These are phyloP conservation scores for Calonectria ilicicola DNA, from an alignment of 2,329 filamentous ascomycete species.

Conservation along the genomic window DNA sequence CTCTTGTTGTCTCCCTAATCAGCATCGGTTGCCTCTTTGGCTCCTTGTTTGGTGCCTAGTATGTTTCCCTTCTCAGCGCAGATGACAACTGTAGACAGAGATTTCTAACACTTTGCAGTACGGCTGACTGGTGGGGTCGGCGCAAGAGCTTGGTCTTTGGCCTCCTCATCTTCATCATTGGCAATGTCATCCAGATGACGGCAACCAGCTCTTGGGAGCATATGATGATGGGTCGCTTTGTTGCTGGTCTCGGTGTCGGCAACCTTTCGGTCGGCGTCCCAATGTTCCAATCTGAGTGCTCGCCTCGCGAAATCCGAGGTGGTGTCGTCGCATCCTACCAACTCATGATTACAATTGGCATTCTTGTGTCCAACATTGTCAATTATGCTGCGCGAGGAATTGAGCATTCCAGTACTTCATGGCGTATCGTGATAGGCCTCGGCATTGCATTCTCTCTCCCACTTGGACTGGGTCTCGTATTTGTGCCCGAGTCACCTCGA, in stretches of 20 bases:
- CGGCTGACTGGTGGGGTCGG: slow-evolving; percentile 69
- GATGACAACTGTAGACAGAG: not conserved
- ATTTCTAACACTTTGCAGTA: slow-evolving; percentile 44
- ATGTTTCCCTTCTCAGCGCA: slow-evolving; percentile 20
- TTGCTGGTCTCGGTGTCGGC: slow-evolving; percentile 76
- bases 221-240: slow-evolving; percentile 73
- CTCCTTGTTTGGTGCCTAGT: slow-evolving; percentile 63
- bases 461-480: slow-evolving; percentile 64
- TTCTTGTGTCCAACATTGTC: slow-evolving; percentile 67
- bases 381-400: slow-evolving; percentile 64
- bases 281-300: slow-evolving; percentile 75
- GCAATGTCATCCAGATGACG: slow-evolving; percentile 75
- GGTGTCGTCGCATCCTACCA: slow-evolving; percentile 78
- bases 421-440: slow-evolving; percentile 72
- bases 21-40: slow-evolving; percentile 68
- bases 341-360: slow-evolving; percentile 79
- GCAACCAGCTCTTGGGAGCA: slow-evolving; percentile 71
- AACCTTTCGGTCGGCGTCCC: slow-evolving; percentile 74
- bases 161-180: slow-evolving; percentile 70
- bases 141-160: slow-evolving; percentile 65
- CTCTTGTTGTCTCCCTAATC: slow-evolving; percentile 67
- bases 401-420: slow-evolving; percentile 59
- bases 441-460: slow-evolving; percentile 65
- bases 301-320: slow-evolving; percentile 72
- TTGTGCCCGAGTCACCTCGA: slow-evolving; percentile 68